Evolutionary conservation across 1,139 yeast species (phyloP).

Genomic region (Blastobotrys malaysiensis): DNA sequence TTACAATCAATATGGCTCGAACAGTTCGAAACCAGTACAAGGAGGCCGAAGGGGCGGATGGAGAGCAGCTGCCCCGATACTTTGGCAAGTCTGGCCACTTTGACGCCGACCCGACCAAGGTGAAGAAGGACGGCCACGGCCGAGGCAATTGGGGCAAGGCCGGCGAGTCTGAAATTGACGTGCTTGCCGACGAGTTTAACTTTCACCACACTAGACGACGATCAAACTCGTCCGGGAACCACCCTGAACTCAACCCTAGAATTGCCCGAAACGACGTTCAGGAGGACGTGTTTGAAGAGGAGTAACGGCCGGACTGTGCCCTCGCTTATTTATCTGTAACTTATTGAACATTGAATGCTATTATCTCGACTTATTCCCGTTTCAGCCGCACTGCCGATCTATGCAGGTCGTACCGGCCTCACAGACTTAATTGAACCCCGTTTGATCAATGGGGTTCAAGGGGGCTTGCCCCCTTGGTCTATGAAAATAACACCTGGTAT

Average conservation of each 20-base stretch:
- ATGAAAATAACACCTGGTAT: too few species aligned
- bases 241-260: neutral
- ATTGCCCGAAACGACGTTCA: conserved; percentile 7
- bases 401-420: too few species aligned
- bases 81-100: conserved; percentile 68
- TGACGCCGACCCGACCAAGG: conserved; percentile 64
- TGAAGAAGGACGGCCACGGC: conserved; percentile 85
- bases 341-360: too few species aligned
- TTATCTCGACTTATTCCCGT: too few species aligned
- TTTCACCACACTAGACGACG: conserved; percentile 37
- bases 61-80: conserved; percentile 46
- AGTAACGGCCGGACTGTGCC: neutral
- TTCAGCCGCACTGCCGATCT: too few species aligned
- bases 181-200: conserved; percentile 37
- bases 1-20: conserved; percentile 63
- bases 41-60: conserved; percentile 37
- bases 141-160: conserved; percentile 44
- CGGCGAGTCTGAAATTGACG: conserved; percentile 36
- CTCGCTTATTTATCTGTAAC: too few species aligned
- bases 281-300: conserved; percentile 21
- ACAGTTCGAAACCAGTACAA: conserved; percentile 50
- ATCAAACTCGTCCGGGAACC: conserved; percentile 43
- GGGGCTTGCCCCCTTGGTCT: too few species aligned
- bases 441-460: too few species aligned
- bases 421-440: too few species aligned